These are phyloP conservation scores for Penicillium brevicompactum DNA, from an alignment of 2,329 filamentous ascomycete genomes.

Conservation along the genomic window DNA sequence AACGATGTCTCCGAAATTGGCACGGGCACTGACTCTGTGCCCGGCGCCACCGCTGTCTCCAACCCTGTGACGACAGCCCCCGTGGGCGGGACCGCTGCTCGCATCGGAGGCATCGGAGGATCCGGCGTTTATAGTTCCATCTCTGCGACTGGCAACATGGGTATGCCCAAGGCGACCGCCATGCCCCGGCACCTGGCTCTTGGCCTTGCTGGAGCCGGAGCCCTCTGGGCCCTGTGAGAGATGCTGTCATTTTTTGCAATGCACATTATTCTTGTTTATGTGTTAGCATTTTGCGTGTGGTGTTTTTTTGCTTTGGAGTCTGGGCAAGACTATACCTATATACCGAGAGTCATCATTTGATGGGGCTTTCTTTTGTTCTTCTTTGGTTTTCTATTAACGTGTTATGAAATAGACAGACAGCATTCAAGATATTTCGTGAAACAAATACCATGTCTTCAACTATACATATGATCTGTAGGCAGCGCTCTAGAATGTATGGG, in stretches of 20 bases:
- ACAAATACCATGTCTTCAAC: too few relatives aligned
- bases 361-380: not conserved
- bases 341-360: not conserved
- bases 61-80: slow-evolving; percentile 53
- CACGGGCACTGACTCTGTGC: slow-evolving; percentile 51
- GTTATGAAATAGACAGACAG: slow-evolving; percentile 5
- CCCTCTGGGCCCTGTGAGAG: slow-evolving; percentile 22
- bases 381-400: not conserved
- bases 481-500: too few relatives aligned
- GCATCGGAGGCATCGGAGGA: slow-evolving; percentile 35
- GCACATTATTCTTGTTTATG: not conserved
- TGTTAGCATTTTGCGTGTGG: not conserved
- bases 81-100: slow-evolving; percentile 46
- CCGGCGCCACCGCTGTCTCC: slow-evolving; percentile 54
- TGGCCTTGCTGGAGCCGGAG: slow-evolving; percentile 27
- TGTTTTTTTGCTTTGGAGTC: slow-evolving; percentile 14
- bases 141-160: slow-evolving; percentile 20
- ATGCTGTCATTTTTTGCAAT: not conserved
- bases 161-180: slow-evolving; percentile 13
- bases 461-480: too few relatives aligned
- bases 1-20: slow-evolving; percentile 57
- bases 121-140: slow-evolving; percentile 16
- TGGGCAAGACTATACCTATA: slow-evolving; percentile 9
- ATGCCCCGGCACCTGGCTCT: slow-evolving; percentile 20
- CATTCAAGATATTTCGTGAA: not conserved